Evolutionary conservation across 495 filamentous ascomycete genomes (phyloP).

Genomic region (Astrothelium macrocarpum): DNA sequence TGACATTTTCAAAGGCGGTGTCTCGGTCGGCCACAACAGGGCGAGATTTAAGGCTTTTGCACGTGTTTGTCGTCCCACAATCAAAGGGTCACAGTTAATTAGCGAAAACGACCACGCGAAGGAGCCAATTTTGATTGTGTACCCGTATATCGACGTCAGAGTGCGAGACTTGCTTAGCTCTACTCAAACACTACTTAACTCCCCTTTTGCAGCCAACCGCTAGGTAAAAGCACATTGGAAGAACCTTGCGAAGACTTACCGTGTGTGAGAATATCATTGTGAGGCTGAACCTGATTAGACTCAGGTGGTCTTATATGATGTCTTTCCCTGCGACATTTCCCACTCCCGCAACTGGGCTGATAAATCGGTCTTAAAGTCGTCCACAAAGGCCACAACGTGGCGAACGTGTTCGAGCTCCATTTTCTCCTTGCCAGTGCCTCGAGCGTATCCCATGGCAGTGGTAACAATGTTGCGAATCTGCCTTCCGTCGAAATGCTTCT

Average conservation of each 20-base stretch:
- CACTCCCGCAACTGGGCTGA: neutral
- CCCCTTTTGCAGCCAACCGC: no score
- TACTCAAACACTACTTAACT: no score
- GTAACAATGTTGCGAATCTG: conserved; percentile 32
- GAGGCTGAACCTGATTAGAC: neutral
- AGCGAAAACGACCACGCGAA: no score
- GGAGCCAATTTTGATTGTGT: no score
- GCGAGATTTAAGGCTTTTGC: no score
- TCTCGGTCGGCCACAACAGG: no score
- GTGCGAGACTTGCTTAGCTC: no score
- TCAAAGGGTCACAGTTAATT: no score
- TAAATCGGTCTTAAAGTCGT: neutral
- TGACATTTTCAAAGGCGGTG: no score
- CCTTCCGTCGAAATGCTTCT: conserved; percentile 23
- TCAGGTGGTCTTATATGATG: neutral
- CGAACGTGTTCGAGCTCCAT: neutral
- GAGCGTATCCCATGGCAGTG: conserved; percentile 20
- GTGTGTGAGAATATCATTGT: neutral
- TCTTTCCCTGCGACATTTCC: neutral
- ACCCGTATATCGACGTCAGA: no score
- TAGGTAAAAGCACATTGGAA: no score
- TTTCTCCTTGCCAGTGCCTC: neutral
- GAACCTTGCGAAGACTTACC: neutral
- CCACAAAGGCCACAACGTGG: neutral
- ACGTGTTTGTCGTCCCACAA: no score